Evolutionary conservation across 345 rosid species (phyloP), one percentile per base, ranked within the genome.

Genomic region (Eucalyptus dawsonii): DNA sequence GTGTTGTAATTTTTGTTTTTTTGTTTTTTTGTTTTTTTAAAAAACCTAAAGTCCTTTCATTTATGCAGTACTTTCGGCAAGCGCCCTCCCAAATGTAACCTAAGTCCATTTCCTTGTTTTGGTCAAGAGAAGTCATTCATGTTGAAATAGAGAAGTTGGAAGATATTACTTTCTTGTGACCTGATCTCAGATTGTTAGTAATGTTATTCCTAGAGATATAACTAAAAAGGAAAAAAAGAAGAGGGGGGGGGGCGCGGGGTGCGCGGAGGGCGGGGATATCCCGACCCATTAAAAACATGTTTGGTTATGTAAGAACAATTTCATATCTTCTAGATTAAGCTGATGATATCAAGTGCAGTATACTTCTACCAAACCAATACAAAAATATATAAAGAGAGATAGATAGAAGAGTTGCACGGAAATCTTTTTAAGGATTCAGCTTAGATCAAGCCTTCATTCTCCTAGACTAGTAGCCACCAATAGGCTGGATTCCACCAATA

Each of bases 211-310:
- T 60, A 60, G 8, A 60, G 69, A 60, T 60, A 60, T 27, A 27
- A 60, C 31, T 12, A 6, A 29, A 27, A 29, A 6, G 16, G 31
- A 60, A 27, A 60, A 25, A 2, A 6, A 6, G 6, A 16, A 6
- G 51, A 3, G 4, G 8, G 21, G 2, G 9, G 0, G 2, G 54
- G 53, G 3, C 1, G 9, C 4, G 2, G 24, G 2, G 2, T 19
- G 8, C 2, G 15, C 2, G 53, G 53, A 0, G 54, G 54, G 54
- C 8, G 21, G 22, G 5, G 58, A 53, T 53, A 53, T 53, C 58
- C 69, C 8, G 2, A 62, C 14, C n/a, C 34, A 62, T 60, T 62
- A 62, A 62, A 62, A 62, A 62, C 34, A 29, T 12, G 69, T 62
- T 62, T 62, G 69, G 69, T 27, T 62, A 62, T 12, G 34, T 62